Evolutionary conservation across 164 flowering plant species (phyloP), one percentile per base, ranked within the genome.

Genomic region (Akebia trifoliata): DNA sequence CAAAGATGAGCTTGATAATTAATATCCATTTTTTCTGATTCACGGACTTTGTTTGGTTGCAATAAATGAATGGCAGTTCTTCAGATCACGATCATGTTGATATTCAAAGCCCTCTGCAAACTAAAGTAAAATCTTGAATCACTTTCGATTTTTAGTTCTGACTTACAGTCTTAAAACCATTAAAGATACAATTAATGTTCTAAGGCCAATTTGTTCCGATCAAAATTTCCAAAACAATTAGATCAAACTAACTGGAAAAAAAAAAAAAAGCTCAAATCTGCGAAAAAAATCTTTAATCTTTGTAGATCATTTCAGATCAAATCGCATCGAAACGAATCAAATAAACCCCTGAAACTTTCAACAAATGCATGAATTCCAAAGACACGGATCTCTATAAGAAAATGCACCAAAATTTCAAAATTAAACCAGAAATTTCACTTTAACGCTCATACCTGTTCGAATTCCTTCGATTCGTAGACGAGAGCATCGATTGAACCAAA

Each of bases 21-120:
- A 7, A 25, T n/a, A 4, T 49, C 21, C 25, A 52, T 25, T 29
- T 18, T 6, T 36, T 38, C 44, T 26, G 44, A 55, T 11, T 76
- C 76, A 72, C 78, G 78, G 72, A 44, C 49, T 67, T 37, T 21
- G 55, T 35, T 61, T 62, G 74, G 56, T 64, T 36, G 28, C 55
- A 68, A 62, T 76, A 66, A 79, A 79, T 72, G 60, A 49, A 43
- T 4, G 43, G 25, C 15, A 29, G 48, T 15, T 14, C 49, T 37
- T 14, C 37, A 26, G 52, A 48, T 48, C 22, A 21, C 26, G 22
- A 38, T 29, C 6, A 25, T 9, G 4, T 25, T 36, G 32, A 49
- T 36, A 4, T 20, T 34, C 35, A n/a, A 57, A 22, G 11, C 42
- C 34, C 36, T 61, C 51, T 34, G 51, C 51, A 61, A 22, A n/a